Evolutionary conservation across 2,329 filamentous ascomycete species (phyloP), one percentile per base, ranked within the genome.

Genomic region (Apiospora malaysiana): DNA sequence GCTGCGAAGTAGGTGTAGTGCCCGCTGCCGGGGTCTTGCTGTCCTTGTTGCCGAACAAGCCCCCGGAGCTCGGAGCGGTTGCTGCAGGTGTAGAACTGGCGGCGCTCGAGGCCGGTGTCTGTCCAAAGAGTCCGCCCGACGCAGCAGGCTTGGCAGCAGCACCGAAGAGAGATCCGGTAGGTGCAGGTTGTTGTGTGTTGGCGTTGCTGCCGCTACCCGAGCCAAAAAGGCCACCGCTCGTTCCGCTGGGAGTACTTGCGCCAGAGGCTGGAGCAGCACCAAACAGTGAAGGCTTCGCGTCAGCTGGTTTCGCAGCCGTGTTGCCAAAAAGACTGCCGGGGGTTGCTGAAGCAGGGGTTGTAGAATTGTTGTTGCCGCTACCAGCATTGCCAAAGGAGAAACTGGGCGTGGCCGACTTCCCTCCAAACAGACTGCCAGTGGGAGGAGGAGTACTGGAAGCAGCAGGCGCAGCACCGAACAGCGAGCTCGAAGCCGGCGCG

Each of bases 341-440:
- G 66, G 75, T 70, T 67, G 71, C 71, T 10, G 75, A 70, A 4
- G 78, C 71, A 68, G 76, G 43, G 49, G 77, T 66, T 23, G 76
- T 69, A 18, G 73, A 32, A 43, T 70, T 70, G 43, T 74, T 73
- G 46, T 74, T 70, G 68, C 46, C 67, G 56, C 71, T 72, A 56
- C 74, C 75, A 23, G 74, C 73, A 63, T 70, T 76, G 42, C 81
- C 82, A 72, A 88, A 88, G 12, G 82, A 81, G 76, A 87, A 86
- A 10, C 74, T 71, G 32, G 83, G 75, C 32, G 80, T 73, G 51
- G 78, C 76, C 43, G 71, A 69, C n/a, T 67, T 37, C 65, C 70
- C 66, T 43, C 81, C 79, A 75, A 83, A 82, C 49, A 82, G 72
- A 68, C 77, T 73, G 69, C 76, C 74, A 72, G 71, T 66, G 23